Evolutionary conservation across 1,139 yeast genomes (phyloP), one percentile per base, ranked within the genome.

Genomic region (Debaryomyces psychrophilus): DNA sequence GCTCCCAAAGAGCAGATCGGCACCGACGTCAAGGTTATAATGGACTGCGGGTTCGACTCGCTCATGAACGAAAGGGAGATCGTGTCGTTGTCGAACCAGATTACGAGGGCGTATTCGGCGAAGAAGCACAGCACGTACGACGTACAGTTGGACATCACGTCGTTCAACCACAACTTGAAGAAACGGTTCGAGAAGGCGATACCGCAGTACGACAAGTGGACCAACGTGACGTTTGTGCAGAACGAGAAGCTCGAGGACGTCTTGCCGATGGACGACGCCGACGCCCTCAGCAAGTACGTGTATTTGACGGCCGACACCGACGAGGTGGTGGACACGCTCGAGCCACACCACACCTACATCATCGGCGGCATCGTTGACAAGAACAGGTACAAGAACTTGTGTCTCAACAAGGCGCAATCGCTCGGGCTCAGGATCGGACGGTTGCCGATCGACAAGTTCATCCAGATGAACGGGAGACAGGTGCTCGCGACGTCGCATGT

Each of bases 321-420:
- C 14, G 87, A 87, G 23, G 71, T 67, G 34, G 77, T 79, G 17
- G 67, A 87, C 29, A 80, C 78, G 15, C 69, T 93, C 43, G 83
- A 85, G 50, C 81, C 83, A 4, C 85, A 83, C 4, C 76, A 77
- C 63, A 87, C 95, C 0, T 93, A 93, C 58, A 81, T 92, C 40
- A 83, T 93, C 44, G 99, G 99, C 8, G 99, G 99, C 0, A 92
- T 93, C 45, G 98, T 93, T 7, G 99, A 93, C 65, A 93, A 92
- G 65, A 95, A 95, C 53, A 79, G 98, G 55, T 87, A 93, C 71
- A 92, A 92, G 66, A 75, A 77, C 51, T 68, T 93, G 43, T 93
- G 99, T 65, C 76, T 82, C 47, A 78, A 87, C 54, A 93, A 92
- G 64, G 99, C 99, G 1, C 77, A 82, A 54, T 69, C 75, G 50